Conservation (phyloP, 257 asterid species). For the Plantago ovata region DNA sequence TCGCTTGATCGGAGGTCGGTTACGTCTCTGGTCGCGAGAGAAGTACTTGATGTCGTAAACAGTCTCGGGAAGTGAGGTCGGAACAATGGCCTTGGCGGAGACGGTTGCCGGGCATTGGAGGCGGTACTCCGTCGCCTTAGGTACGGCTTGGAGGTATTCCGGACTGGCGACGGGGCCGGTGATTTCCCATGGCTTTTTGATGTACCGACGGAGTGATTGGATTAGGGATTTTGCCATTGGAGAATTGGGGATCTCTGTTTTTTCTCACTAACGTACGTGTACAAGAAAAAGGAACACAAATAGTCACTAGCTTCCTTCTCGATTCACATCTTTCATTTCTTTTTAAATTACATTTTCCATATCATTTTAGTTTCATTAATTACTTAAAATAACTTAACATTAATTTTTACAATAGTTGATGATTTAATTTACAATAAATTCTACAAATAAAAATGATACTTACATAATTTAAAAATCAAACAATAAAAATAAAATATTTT, state of each 20-base stretch:
- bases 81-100: slow-evolving; percentile 57
- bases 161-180: slow-evolving; percentile 74
- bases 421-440: too few species aligned
- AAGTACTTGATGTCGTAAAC: slow-evolving; percentile 92
- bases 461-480: too few species aligned
- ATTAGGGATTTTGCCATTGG: slow-evolving; percentile 72
- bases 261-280: too few species aligned
- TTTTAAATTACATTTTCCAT: too few species aligned
- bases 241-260: slow-evolving; percentile 26
- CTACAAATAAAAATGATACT: too few species aligned
- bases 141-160: slow-evolving; percentile 48
- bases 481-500: too few species aligned
- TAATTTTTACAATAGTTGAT: too few species aligned
- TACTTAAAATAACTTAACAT: too few species aligned
- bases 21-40: slow-evolving; percentile 88
- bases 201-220: slow-evolving; percentile 65
- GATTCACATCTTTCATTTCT: too few species aligned
- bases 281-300: too few species aligned
- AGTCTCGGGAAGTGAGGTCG: slow-evolving; percentile 73
- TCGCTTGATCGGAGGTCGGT: slow-evolving; percentile 72
- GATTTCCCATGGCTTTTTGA: slow-evolving; percentile 80
- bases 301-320: too few species aligned
- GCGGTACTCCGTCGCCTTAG: slow-evolving; percentile 86
- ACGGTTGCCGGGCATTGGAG: slow-evolving; percentile 73
- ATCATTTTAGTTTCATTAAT: too few species aligned